Evolutionary conservation across 2,329 filamentous ascomycete genomes (phyloP), one percentile per base, ranked within the genome.

Genomic region (Colletotrichum chlorophyti): DNA sequence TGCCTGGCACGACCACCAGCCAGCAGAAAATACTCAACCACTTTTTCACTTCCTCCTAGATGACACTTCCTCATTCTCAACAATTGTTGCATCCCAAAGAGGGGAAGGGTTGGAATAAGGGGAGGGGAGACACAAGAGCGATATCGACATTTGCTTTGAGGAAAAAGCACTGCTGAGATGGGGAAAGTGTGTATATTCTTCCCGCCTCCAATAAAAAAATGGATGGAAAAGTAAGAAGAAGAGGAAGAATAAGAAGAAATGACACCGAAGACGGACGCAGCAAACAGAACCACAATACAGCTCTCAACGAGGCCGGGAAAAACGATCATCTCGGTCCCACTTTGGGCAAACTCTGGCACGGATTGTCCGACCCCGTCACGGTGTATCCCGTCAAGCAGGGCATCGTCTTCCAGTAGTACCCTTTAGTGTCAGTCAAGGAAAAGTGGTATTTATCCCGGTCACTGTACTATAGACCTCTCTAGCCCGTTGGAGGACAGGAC

Each of bases 291-390:
- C 40, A 8, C 23, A 10, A 23, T 12, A 24, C 38, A 24, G 17
- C 21, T 46, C 15, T 29, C 31, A 14, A 21, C 35, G 8, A 35
- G 5, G 29, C 38, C 43, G 52, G 55, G 55, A 37, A 45, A 48
- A 38, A 43, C 43, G 43, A 43, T 42, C 21, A 14, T 45, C 43
- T 59, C 51, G 51, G 55, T 55, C 37, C 43, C 51, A 59, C 55
- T 43, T 29, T n/a, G 19, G 23, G 15, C 51, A 59, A 59, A 49
- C 31, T 31, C 19, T 29, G 45, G 24, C 32, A 42, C 43, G 32
- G 55, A 49, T 55, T 54, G 55, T 49, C 50, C 26, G 52, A 59
- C 55, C 42, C 41, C 49, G 23, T 42, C 51, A 55, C 37, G 43
- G 47, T 45, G 35, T 31, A 43, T 40, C 29, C 27, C 26, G n/a